Conservation (phyloP, 768 basidiomycete species). For the Lyophyllum atratum region DNA sequence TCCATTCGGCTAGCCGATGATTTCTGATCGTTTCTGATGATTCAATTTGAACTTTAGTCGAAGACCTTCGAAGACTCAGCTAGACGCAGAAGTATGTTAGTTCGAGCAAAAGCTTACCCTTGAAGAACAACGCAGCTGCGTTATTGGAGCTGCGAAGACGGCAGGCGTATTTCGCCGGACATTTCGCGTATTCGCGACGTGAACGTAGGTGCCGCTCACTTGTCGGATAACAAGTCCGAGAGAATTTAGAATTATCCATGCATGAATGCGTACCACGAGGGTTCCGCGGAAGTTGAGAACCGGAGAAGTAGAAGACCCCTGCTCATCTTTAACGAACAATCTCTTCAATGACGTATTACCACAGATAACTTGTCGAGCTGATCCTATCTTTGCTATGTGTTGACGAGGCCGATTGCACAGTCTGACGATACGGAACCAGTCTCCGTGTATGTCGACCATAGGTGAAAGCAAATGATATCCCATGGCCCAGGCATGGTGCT, state of each 20-base stretch:
- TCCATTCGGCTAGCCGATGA: not conserved
- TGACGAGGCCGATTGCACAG: not conserved
- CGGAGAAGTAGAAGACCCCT: not conserved
- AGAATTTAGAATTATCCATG: too few relatives aligned
- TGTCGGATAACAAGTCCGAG: too few relatives aligned
- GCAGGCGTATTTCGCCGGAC: not conserved
- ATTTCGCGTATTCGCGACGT: not conserved
- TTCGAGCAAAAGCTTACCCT: not conserved
- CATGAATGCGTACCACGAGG: not conserved
- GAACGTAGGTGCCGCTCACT: too few relatives aligned
- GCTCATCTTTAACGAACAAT: not conserved
- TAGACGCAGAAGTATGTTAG: not conserved
- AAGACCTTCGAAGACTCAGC: not conserved
- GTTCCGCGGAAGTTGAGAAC: not conserved
- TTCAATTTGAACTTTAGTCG: not conserved
- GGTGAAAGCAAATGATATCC: not conserved
- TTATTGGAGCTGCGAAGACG: not conserved
- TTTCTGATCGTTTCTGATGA: not conserved
- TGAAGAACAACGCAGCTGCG: not conserved
- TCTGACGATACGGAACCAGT: not conserved
- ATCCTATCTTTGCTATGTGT: not conserved
- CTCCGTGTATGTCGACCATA: not conserved
- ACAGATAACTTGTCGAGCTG: not conserved
- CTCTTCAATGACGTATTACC: not conserved
- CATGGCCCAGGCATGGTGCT: not conserved